phyloP scores from a whole-genome alignment of 2,329 filamentous ascomycete genomes.

The Alternaria postmessia region DNA sequence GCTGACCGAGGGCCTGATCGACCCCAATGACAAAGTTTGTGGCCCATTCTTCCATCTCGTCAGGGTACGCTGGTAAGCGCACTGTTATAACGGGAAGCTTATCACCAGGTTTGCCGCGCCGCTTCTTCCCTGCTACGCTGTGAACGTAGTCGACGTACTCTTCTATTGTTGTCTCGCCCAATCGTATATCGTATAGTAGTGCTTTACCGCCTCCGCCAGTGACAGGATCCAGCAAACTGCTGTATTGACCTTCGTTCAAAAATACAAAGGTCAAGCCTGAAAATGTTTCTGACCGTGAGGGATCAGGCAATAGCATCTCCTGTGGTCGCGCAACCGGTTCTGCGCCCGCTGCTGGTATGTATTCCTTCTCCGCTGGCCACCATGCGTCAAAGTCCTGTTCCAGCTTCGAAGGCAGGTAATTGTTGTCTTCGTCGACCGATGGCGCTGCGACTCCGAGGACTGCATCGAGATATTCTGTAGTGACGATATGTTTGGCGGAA shows the following conservation, averaged over 20 bases:
- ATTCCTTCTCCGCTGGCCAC: constrained; percentile 79
- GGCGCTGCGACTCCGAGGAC: constrained; percentile 67
- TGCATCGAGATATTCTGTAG: constrained; percentile 75
- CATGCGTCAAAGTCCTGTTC: constrained; percentile 80
- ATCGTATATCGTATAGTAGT: constrained; percentile 68
- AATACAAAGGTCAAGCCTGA: constrained; percentile 90
- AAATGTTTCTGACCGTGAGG: constrained; percentile 74
- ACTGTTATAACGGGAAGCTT: constrained; percentile 81
- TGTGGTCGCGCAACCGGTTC: constrained; percentile 75
- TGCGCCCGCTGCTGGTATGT: constrained; percentile 76
- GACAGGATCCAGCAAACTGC: constrained; percentile 77
- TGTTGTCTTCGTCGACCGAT: constrained; percentile 48
- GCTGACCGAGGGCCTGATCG: constrained; percentile 77
- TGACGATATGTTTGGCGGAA: constrained; percentile 80
- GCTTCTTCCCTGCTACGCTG: constrained; percentile 76
- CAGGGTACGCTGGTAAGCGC: constrained; percentile 63
- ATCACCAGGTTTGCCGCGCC: constrained; percentile 68
- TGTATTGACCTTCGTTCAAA: constrained; percentile 76
- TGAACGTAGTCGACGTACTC: constrained; percentile 83
- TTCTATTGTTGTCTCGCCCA: constrained; percentile 71
- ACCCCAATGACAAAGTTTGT: constrained; percentile 72
- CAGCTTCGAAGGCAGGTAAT: constrained; percentile 65
- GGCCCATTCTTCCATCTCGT: constrained; percentile 69
- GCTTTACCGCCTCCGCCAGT: constrained; percentile 85
- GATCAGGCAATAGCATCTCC: constrained; percentile 76